Evolutionary conservation across 169 alveolate species (phyloP), one percentile per base, ranked within the genome.

Genomic region (Eimeria acervulina): DNA sequence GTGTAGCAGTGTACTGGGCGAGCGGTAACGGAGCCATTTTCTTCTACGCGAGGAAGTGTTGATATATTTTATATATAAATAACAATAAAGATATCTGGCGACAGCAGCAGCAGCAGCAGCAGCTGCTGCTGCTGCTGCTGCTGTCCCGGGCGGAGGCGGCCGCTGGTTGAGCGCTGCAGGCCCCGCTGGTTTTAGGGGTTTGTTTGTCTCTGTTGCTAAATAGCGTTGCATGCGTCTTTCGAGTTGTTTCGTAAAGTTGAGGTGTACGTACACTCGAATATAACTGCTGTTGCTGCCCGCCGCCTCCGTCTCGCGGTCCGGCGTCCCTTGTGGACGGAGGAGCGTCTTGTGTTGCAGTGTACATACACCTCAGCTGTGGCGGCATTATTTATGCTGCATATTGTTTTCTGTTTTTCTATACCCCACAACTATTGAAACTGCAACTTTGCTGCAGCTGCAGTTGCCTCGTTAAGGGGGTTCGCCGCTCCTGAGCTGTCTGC

Each of bases 91-190:
- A 17, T 19, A 28, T 26, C 13, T 42, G 10, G 81, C 51, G n/a
- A n/a, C 28, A 28, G 40, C 51, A 70, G 81, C 47, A 0, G 44
- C 15, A 70, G 81, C 81, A 70, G 1, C 7, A 31, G 23, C 81
- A 23, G 81, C 40, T n/a, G 42, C 38, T 15, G 44, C 59, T 51
- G 68, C 31, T 51, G 59, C 59, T 51, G 59, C 59, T 51, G 59
- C 59, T 17, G 59, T 51, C 59, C 21, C 59, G 59, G 59, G 59
- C 59, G 59, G 59, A 51, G 68, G 68, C 68, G 68, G 68, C 68
- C 68, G 68, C 68, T 59, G 68, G 68, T n/a, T 59, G 68, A 59
- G 68, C 68, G 68, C 68, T 70, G 44, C 81, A 70, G 81, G 81
- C 81, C 51, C 44, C 44, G 81, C 51, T 7, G 81, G 23, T 12